Base-by-base conservation (phyloP, 208 protist species). In the Leptomonas seymouri region DNA sequence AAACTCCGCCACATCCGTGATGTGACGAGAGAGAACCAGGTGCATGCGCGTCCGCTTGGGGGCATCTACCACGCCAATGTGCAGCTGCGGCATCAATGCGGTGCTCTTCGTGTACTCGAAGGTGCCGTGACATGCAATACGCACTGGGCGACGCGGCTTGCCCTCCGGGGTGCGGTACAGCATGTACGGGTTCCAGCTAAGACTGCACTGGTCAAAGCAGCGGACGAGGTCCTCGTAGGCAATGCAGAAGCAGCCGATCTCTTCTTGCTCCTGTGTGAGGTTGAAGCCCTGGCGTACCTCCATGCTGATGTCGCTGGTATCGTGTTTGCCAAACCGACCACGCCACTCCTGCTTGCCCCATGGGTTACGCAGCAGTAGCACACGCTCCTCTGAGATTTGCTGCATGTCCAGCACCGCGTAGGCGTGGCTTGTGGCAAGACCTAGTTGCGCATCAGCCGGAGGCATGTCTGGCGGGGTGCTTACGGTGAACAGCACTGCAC, bases 181-280 rank as follows among this genome's bases (percentile, higher is more conserved):
- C 73, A 92, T 78, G 75, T 96, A 94, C 34, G 93, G 93, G 67
- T 94, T 95, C 91, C 93, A 97, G 66, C 83, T 93, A 9, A 97
- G 75, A 61, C 66, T 82, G 71, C 71, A 82, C 23, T 81, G 74
- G 49, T 83, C 78, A 58, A 96, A 97, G 76, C 81, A 79, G 27
- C 20, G 55, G 31, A 83, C 61, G 12, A 91, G 62, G 67, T 96
- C 91, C 18, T 81, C 75, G 81, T 89, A 96, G 34, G 79, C 67
- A 34, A 97, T 93, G 78, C 86, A 95, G 65, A 97, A 97, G 45
- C 93, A 76, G 12, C 93, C 93, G 30, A 84, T 75, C 20, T 88
- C 73, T 34, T 83, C 85, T 30, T 82, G 55, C 8, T 82, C 79
- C 1, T 49, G 48, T 0, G 76, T 87, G 50, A 86, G 75, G 25